Percentiles rank a stretch among this genome's conserved stretches.
These are phyloP conservation scores for Adenanthera pavonina DNA, from an alignment of 306 rosid species.

Conservation along the genomic window DNA sequence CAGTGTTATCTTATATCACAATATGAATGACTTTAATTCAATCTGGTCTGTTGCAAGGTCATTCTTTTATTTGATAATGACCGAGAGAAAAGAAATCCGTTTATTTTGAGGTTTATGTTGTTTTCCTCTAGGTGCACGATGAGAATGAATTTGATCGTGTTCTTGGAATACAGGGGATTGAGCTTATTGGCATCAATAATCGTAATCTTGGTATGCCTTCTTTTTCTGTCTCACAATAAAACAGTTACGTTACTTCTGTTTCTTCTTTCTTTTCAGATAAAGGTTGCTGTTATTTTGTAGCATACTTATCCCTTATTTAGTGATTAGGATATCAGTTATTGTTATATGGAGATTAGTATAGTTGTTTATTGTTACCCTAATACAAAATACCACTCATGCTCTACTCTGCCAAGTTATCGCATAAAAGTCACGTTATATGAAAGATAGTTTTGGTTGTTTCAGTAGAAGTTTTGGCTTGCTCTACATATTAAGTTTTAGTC, in stretches of 20 bases:
- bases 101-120: background rate
- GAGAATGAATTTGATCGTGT: conserved; percentile 92
- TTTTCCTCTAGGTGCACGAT: conserved; percentile 73
- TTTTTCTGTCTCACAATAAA: conserved; percentile 1
- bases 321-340: background rate
- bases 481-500: too few relatives aligned
- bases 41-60: conserved; percentile 5
- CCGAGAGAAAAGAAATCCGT: background rate
- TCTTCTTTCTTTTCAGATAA: background rate
- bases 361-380: too few relatives aligned
- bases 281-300: background rate
- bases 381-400: too few relatives aligned
- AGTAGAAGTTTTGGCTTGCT: too few relatives aligned
- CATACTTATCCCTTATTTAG: background rate
- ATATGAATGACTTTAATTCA: background rate
- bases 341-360: background rate
- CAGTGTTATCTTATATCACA: background rate
- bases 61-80: conserved; percentile 16
- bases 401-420: too few relatives aligned
- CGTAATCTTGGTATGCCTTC: conserved; percentile 80
- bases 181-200: conserved; percentile 94
- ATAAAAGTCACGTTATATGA: too few relatives aligned
- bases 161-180: conserved; percentile 81
- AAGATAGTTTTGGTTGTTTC: too few relatives aligned
- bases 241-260: conserved; percentile 35